Conservation (phyloP, 345 rosid genomes). For the Syzygium oleosum region DNA sequence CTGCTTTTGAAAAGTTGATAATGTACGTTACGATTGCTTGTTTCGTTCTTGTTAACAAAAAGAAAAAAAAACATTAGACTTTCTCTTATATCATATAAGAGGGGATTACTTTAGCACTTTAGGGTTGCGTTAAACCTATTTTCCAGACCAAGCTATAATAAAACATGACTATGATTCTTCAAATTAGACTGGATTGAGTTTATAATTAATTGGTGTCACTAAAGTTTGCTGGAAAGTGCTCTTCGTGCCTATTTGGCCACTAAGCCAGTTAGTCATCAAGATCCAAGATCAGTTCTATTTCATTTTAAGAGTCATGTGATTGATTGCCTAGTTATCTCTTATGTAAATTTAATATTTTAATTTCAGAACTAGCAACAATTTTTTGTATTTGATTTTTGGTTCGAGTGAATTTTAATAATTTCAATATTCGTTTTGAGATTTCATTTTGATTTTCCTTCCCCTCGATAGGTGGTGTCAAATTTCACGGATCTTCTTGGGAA, state of each 20-base stretch:
- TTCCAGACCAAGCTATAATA: background rate
- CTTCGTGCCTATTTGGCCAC: background rate
- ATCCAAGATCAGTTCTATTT: background rate
- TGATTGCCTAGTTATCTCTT: background rate
- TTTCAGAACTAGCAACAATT: background rate
- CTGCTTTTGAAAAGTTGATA: background rate
- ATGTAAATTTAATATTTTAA: background rate
- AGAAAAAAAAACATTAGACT: background rate
- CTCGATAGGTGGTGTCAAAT: background rate
- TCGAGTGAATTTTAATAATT: background rate
- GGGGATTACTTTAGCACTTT: background rate
- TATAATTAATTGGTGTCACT: background rate
- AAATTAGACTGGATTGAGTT: background rate
- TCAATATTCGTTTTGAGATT: background rate
- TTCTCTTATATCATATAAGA: background rate
- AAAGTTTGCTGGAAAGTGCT: background rate
- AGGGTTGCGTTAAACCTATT: background rate
- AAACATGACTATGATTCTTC: background rate
- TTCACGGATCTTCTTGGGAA: constrained; percentile 8
- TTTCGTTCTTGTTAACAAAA: background rate
- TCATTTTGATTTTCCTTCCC: background rate
- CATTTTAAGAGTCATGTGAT: background rate
- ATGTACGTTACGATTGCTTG: background rate
- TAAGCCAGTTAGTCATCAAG: background rate
- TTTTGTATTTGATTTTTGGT: background rate